Evolutionary conservation across 306 rosid genomes (phyloP).

Genomic region (Trifolium pratense): DNA sequence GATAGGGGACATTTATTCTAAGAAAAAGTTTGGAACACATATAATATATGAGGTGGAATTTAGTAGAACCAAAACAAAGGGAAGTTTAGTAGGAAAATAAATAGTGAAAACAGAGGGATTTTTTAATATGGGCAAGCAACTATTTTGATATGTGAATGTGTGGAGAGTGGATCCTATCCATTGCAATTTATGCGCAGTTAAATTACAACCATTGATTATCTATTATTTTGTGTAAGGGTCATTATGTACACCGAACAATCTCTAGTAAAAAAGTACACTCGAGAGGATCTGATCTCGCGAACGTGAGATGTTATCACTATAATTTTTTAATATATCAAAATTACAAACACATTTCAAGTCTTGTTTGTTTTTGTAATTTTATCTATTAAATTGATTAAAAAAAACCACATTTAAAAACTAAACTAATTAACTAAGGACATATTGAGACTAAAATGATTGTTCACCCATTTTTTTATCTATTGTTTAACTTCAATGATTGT

Average conservation of each 20-base stretch:
- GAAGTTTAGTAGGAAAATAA: slow-evolving; percentile 44
- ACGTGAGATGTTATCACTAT: not conserved
- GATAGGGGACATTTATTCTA: slow-evolving; percentile 43
- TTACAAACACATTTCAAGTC: not conserved
- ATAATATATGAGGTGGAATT: slow-evolving; percentile 53
- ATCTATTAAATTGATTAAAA: not conserved
- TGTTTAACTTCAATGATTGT: slow-evolving; percentile 25
- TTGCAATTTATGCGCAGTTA: too few relatives aligned
- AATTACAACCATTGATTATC: too few relatives aligned
- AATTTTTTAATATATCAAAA: not conserved
- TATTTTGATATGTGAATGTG: not conserved
- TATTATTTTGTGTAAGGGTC: too few relatives aligned
- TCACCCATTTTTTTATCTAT: not conserved
- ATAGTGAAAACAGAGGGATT: slow-evolving; percentile 42
- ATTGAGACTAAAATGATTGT: not conserved
- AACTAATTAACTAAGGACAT: not conserved
- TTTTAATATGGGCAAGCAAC: not conserved
- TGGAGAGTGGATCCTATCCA: too few relatives aligned
- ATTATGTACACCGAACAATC: too few relatives aligned
- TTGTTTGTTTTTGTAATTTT: not conserved
- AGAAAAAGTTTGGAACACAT: slow-evolving; percentile 50
- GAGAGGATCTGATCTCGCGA: too few relatives aligned
- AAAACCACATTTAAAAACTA: not conserved
- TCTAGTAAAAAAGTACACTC: too few relatives aligned
- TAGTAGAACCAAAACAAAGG: slow-evolving; percentile 49